Percentiles rank a stretch among this genome's conserved stretches.
phyloP scores from a whole-genome alignment of 2,329 filamentous ascomycete species.

The Blastomyces parvus region DNA sequence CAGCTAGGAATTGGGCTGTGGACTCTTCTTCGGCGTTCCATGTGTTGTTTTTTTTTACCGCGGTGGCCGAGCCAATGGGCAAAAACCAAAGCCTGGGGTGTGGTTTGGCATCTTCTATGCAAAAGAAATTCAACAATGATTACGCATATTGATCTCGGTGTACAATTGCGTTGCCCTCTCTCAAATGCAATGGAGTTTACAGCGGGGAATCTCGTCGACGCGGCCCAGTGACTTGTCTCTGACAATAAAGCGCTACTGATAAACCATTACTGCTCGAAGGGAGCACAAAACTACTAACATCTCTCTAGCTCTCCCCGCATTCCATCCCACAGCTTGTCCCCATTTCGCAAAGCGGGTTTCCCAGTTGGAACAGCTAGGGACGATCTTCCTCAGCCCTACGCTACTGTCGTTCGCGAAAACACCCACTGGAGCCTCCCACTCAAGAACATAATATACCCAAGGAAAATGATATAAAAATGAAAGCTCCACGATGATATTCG shows the following conservation, averaged over 20 bases:
- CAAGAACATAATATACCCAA: too few relatives aligned
- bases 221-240: background rate
- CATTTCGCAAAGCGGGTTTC: background rate
- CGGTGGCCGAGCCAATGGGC: too few relatives aligned
- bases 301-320: background rate
- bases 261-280: background rate
- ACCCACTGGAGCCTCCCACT: too few relatives aligned
- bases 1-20: too few relatives aligned
- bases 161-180: background rate
- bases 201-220: background rate
- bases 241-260: background rate
- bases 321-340: background rate
- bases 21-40: too few relatives aligned
- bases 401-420: background rate
- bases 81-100: too few relatives aligned
- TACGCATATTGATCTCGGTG: background rate
- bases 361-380: background rate
- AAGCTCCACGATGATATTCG: background rate
- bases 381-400: background rate
- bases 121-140: background rate
- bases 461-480: background rate
- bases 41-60: too few relatives aligned
- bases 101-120: too few relatives aligned
- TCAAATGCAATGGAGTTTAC: background rate
- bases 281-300: background rate